Evolutionary conservation across 768 basidiomycete genomes (phyloP).

Genomic region (Leccinum longicurvipes): DNA sequence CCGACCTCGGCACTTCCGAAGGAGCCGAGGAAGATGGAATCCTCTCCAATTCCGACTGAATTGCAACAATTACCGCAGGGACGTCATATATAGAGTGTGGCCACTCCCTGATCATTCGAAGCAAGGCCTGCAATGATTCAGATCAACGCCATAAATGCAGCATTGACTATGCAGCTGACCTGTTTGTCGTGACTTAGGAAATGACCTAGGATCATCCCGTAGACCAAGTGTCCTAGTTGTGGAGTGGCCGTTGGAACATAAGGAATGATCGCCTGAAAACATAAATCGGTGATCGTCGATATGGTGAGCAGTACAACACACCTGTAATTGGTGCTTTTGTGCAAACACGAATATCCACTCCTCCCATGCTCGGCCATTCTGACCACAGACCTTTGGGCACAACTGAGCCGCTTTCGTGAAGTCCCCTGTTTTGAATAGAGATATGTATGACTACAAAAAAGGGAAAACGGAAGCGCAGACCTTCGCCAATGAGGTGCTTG

Average conservation of each 20-base stretch:
- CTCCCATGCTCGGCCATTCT: constrained; percentile 85
- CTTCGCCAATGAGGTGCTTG: constrained; percentile 77
- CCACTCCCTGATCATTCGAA: constrained; percentile 83
- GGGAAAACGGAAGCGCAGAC: constrained; percentile 37
- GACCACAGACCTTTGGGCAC: constrained; percentile 81
- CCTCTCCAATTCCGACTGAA: constrained; percentile 77
- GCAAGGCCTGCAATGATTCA: constrained; percentile 51
- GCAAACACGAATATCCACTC: constrained; percentile 92
- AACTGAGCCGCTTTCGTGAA: constrained; percentile 79
- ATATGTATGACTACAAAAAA: background rate
- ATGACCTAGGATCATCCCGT: constrained; percentile 92
- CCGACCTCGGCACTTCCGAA: constrained; percentile 40
- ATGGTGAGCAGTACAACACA: constrained; percentile 30
- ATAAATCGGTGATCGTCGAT: background rate
- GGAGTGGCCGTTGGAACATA: constrained; percentile 83
- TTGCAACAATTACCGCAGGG: constrained; percentile 81
- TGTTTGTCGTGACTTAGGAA: constrained; percentile 74
- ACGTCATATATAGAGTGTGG: constrained; percentile 89
- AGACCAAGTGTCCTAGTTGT: constrained; percentile 77
- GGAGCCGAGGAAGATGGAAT: constrained; percentile 48
- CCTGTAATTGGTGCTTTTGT: constrained; percentile 75
- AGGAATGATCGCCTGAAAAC: constrained; percentile 75
- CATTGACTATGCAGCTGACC: constrained; percentile 37
- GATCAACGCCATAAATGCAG: background rate
- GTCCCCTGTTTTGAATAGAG: constrained; percentile 38